These are phyloP conservation scores for Begonia fuchsioides DNA, from an alignment of 306 rosid species.

Conservation along the genomic window DNA sequence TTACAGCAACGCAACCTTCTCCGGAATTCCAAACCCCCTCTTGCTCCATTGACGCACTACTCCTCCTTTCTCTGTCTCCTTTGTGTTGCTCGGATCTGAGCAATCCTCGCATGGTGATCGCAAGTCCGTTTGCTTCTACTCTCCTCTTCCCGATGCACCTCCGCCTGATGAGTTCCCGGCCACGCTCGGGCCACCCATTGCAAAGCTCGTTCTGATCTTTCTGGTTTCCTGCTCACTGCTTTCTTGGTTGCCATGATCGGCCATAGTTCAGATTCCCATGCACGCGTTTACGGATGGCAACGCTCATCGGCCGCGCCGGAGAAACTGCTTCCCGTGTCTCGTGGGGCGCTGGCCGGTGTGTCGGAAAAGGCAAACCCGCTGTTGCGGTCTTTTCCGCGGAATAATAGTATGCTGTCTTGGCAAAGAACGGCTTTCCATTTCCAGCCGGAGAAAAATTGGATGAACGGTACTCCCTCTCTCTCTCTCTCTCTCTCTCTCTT, in stretches of 20 bases:
- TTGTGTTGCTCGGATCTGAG: background rate
- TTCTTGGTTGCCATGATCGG: conserved; percentile 21
- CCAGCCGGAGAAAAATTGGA: conserved; percentile 86
- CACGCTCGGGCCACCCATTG: conserved; percentile 8
- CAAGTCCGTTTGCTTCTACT: conserved; percentile 17
- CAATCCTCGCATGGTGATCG: conserved; percentile 13
- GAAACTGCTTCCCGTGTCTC: conserved; percentile 20
- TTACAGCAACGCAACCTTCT: no score
- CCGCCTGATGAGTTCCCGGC: background rate
- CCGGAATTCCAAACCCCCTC: no score
- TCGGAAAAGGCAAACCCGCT: conserved; percentile 44
- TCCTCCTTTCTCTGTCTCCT: no score
- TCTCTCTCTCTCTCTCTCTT: background rate
- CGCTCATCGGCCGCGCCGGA: conserved; percentile 1
- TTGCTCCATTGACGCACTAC: no score
- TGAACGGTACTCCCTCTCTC: conserved; percentile 44
- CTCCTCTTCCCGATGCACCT: conserved; percentile 21
- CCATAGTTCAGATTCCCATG: conserved; percentile 1
- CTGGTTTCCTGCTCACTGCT: conserved; percentile 26
- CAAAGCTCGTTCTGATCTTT: conserved; percentile 8
- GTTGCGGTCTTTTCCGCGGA: conserved; percentile 41
- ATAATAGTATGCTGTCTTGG: conserved; percentile 64
- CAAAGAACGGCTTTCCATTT: conserved; percentile 84
- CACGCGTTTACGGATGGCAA: conserved; percentile 1
- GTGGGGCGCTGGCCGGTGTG: conserved; percentile 52